These are phyloP conservation scores for Diaporthe capsici DNA, from an alignment of 2,329 filamentous ascomycete species.

Conservation along the genomic window DNA sequence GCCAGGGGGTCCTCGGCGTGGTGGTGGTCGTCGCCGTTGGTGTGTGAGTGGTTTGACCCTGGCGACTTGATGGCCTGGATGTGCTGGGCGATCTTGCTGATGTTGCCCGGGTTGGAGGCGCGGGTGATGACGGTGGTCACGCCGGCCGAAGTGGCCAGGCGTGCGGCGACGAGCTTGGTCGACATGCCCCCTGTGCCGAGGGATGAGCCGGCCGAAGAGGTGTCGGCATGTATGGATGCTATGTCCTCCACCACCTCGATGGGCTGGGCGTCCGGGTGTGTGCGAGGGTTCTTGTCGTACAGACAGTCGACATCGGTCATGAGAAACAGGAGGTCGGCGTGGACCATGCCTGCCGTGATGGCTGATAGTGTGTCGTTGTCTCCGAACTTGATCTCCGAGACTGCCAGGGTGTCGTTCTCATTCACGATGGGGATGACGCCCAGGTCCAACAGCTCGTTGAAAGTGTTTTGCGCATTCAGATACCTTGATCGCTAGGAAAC, in stretches of 20 bases:
- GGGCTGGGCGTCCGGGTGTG: conserved; percentile 85
- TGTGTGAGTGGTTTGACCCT: conserved; percentile 47
- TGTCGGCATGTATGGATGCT: conserved; percentile 83
- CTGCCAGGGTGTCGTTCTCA: conserved; percentile 96
- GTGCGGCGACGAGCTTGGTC: conserved; percentile 95
- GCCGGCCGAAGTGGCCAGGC: conserved; percentile 91
- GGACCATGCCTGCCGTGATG: conserved; percentile 97
- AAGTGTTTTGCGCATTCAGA: conserved; percentile 95
- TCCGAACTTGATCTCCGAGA: conserved; percentile 99
- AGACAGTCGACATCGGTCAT: conserved; percentile 99
- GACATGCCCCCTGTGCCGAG: conserved; percentile 97
- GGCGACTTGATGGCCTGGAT: conserved; percentile 73
- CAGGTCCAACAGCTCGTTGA: conserved; percentile 90
- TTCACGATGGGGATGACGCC: conserved; percentile 99
- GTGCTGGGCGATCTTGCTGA: conserved; percentile 87
- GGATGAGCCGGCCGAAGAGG: conserved; percentile 89
- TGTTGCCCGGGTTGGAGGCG: conserved; percentile 94
- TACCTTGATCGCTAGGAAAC: conserved; percentile 83
- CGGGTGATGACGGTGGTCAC: conserved; percentile 96
- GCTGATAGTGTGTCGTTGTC: conserved; percentile 98
- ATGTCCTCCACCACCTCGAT: conserved; percentile 97
- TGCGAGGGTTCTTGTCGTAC: conserved; percentile 95
- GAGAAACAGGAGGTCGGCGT: conserved; percentile 95
- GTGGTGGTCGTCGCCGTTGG: conserved; percentile 46
- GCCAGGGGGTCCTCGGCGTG: conserved; percentile 53